phyloP scores from a whole-genome alignment of 345 rosid genomes.

The Eucalyptus erythrocorys region DNA sequence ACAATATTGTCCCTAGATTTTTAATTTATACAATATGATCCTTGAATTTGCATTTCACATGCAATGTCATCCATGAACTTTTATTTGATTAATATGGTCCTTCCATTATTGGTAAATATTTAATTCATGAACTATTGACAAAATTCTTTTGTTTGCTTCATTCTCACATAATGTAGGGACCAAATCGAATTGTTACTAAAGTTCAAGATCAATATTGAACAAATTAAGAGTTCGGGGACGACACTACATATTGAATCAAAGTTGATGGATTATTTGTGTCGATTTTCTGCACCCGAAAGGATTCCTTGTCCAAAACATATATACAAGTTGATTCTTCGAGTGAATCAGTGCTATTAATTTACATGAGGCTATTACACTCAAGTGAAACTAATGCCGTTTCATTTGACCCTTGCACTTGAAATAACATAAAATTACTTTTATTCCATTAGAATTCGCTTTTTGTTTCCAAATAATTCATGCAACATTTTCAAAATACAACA shows the following conservation, averaged over 20 bases:
- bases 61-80: not conserved
- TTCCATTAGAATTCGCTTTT: not conserved
- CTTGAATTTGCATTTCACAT: rapidly evolving
- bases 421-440: not conserved
- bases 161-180: not conserved
- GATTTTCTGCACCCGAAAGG: rapidly evolving
- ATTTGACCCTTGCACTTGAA: not conserved
- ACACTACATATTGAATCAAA: not conserved
- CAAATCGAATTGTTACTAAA: not conserved
- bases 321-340: not conserved
- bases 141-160: not conserved
- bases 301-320: not conserved
- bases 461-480: not conserved
- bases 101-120: not conserved
- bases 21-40: not conserved
- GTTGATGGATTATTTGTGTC: not conserved
- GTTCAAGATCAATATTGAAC: not conserved
- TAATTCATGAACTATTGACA: not conserved
- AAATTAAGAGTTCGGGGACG: not conserved
- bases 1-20: not conserved
- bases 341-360: not conserved
- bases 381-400: not conserved
- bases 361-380: not conserved
- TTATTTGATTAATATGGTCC: rapidly evolving
- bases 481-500: not conserved